Evolutionary conservation across 805 yeast genomes (phyloP).

Genomic region (Hanseniaspora hatyaiensis): DNA sequence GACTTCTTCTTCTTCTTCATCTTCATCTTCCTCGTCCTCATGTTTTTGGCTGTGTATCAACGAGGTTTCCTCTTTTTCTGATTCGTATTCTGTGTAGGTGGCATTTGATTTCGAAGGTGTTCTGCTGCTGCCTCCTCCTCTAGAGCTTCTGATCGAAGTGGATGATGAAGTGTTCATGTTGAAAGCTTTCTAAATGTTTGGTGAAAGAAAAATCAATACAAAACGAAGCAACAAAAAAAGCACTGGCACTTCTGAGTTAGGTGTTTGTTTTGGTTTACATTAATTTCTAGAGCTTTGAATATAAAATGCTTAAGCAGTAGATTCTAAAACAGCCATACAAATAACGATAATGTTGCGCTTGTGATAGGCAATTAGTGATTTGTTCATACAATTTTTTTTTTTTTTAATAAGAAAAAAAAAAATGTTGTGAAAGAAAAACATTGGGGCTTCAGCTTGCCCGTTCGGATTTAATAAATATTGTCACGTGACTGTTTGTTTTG

Average conservation of each 20-base stretch:
- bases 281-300: no score
- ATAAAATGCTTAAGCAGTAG: no score
- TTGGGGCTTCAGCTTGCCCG: not conserved
- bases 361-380: not conserved
- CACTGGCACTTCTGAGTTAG: no score
- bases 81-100: not conserved
- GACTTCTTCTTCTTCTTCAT: conserved; percentile 32
- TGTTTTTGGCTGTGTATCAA: not conserved
- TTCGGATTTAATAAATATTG: not conserved
- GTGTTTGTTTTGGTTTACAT: not conserved
- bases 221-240: no score
- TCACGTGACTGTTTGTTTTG: not conserved
- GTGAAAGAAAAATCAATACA: not conserved
- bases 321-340: no score
- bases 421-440: not conserved
- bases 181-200: no score
- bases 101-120: not conserved
- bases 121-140: not conserved
- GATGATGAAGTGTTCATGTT: not conserved
- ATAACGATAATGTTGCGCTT: not conserved
- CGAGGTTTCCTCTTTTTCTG: not conserved
- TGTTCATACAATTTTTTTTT: not conserved
- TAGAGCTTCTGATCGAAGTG: not conserved
- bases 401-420: no score
- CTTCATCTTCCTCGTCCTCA: conserved; percentile 23